phyloP scores from a whole-genome alignment of 1,284 basidiomycete species.

The Malassezia caprae region DNA sequence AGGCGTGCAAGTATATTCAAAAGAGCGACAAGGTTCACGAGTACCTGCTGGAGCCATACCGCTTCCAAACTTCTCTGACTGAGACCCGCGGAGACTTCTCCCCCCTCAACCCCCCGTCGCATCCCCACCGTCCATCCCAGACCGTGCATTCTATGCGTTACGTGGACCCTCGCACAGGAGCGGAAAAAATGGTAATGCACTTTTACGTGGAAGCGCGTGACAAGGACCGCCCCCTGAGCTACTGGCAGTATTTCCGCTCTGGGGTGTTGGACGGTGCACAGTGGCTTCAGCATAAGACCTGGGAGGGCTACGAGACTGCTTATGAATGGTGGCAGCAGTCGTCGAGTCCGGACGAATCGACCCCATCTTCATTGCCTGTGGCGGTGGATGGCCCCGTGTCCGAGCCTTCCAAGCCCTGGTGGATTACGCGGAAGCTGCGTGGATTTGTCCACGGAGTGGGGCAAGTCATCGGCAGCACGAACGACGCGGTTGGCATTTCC shows the following conservation, averaged over 20 bases:
- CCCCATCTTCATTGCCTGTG: neutral
- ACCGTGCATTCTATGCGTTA: constrained; percentile 23
- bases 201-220: constrained; percentile 35
- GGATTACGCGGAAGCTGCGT: constrained; percentile 15
- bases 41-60: constrained; percentile 33
- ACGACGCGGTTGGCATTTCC: constrained; percentile 11
- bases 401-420: constrained; percentile 14
- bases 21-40: constrained; percentile 54
- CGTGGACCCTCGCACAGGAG: constrained; percentile 23
- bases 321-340: constrained; percentile 13
- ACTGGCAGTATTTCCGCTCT: constrained; percentile 24
- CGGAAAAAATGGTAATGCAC: constrained; percentile 31
- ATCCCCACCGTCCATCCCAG: constrained; percentile 21
- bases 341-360: neutral
- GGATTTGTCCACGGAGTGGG: neutral
- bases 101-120: constrained; percentile 28
- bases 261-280: constrained; percentile 23
- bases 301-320: constrained; percentile 20
- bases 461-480: constrained; percentile 7
- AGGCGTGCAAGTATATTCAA: constrained; percentile 74
- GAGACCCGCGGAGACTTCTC: constrained; percentile 23
- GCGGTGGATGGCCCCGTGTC: neutral
- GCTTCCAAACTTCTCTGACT: constrained; percentile 28
- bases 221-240: constrained; percentile 28
- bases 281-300: constrained; percentile 25